These are phyloP conservation scores for Hansenula sp. DNA, from an alignment of 1,139 yeast genomes.

Conservation along the genomic window DNA sequence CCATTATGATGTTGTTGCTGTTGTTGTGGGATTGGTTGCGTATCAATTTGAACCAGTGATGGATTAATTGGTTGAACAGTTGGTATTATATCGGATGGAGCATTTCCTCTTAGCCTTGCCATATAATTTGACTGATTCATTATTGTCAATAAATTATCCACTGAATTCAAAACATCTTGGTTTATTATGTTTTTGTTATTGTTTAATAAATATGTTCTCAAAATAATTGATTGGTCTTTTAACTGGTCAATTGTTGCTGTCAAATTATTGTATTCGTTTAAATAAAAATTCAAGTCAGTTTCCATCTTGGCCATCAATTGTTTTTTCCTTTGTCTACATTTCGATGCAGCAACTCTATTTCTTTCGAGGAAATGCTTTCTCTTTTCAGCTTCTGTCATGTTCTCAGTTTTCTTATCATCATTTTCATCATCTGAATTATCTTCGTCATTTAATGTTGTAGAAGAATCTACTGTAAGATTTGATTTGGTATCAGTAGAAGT, in stretches of 20 bases:
- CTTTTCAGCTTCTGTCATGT: slow-evolving; percentile 57
- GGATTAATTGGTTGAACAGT: slow-evolving; percentile 26
- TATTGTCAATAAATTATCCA: slow-evolving; percentile 14
- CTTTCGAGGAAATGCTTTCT: slow-evolving; percentile 83
- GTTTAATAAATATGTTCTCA: slow-evolving; percentile 37
- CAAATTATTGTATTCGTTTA: slow-evolving; percentile 67
- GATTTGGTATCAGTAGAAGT: background rate
- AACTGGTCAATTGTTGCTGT: slow-evolving; percentile 54
- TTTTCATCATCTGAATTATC: slow-evolving; percentile 12
- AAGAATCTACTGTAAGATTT: background rate
- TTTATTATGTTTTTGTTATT: slow-evolving; percentile 20
- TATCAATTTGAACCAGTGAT: slow-evolving; percentile 12
- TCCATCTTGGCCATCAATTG: slow-evolving; percentile 84
- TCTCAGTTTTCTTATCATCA: slow-evolving; percentile 5
- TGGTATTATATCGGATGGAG: slow-evolving; percentile 20
- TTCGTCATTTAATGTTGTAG: slow-evolving; percentile 3
- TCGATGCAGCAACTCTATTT: slow-evolving; percentile 91
- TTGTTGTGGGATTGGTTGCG: slow-evolving; percentile 8
- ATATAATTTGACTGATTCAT: slow-evolving; percentile 21
- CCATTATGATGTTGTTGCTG: slow-evolving; percentile 1
- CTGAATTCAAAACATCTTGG: slow-evolving; percentile 9
- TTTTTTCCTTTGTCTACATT: slow-evolving; percentile 93
- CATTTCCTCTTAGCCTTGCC: slow-evolving; percentile 22
- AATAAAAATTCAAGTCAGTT: slow-evolving; percentile 64
- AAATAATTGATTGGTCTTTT: slow-evolving; percentile 53